Base-by-base conservation (phyloP, 495 filamentous ascomycete genomes). In the Daldinia vernicosa region DNA sequence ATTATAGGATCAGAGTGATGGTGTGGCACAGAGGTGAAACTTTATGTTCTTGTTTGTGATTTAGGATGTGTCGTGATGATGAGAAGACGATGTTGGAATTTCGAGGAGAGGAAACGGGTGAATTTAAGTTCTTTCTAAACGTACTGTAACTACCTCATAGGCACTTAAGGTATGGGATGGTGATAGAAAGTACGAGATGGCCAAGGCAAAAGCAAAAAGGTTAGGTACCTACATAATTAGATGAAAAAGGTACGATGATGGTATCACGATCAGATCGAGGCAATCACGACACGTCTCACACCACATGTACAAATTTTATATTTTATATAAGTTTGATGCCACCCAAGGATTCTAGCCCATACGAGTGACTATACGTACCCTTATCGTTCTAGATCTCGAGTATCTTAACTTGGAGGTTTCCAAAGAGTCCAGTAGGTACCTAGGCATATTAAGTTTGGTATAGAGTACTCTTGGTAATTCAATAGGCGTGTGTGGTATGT, bases 221-320 rank as follows among this genome's bases (percentile, higher is more conserved):
- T 61, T 52, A 70, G 52, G 39, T 60, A 60, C 27, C 35, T n/a
- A n/a, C n/a, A n/a, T n/a, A 33, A 33, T 33, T 45, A 54, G 32
- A 14, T 37, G 19, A 5, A n/a, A 22, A 45, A 47, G 19, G 43
- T 47, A 47, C 17, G 43, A 47, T 47, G 43, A 47, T 47, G 2
- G 43, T 47, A 47, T 66, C 56, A 66, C 51, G 47, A 66, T 66
- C 37, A 30, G 50, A 61, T 30, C 32, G 37, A 47, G 57, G 52
- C 17, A 52, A 66, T 62, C 69, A 71, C 63, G 26, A 63, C 63
- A 71, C 59, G 14, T 61, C 63, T 71, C 69, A 54, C 40, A 62
- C 69, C 63, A 71, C 53, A 62, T 14, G 26, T 45, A 35, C 47
- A 35, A 14, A 35, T 17, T 28, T 19, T 11, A 17, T 17, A 35